Conservation (phyloP, 2,329 filamentous ascomycete genomes). For the Calonectria montana region DNA sequence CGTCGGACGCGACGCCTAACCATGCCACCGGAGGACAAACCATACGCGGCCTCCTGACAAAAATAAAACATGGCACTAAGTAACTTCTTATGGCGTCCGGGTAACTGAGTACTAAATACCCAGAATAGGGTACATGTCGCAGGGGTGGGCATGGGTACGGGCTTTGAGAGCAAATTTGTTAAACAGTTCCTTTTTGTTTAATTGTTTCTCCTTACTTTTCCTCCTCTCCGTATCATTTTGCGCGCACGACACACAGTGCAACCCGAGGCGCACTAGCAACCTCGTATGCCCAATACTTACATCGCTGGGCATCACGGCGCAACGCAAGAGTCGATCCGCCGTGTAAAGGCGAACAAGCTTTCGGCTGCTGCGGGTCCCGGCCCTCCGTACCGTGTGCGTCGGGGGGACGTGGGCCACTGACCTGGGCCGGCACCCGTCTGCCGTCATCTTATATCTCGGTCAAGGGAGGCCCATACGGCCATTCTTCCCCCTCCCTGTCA, state of each 20-base stretch:
- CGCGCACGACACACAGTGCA: constrained; percentile 6
- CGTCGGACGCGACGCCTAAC: constrained; percentile 5
- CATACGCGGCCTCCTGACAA: background rate
- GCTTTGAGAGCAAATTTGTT: background rate
- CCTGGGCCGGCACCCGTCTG: constrained; percentile 13
- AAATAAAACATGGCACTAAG: constrained; percentile 7
- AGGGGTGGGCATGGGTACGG: constrained; percentile 15
- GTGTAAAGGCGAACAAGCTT: constrained; percentile 14
- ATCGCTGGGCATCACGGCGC: background rate
- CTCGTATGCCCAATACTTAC: background rate
- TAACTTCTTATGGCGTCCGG: background rate
- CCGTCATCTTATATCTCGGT: constrained; percentile 17
- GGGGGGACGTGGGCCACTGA: constrained; percentile 9
- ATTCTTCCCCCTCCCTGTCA: background rate
- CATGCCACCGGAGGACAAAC: background rate
- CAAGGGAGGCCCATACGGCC: constrained; percentile 3
- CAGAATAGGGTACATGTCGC: constrained; percentile 1
- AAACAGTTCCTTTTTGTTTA: constrained; percentile 9
- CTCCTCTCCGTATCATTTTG: constrained; percentile 16
- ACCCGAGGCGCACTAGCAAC: constrained; percentile 10
- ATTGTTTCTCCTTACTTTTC: constrained; percentile 22
- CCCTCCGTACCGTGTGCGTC: constrained; percentile 15
- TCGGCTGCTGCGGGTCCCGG: constrained; percentile 21
- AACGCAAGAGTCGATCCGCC: background rate
- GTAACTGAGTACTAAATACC: constrained; percentile 1